Conservation (phyloP, 1,284 basidiomycete species). For the Tremellales sp. region DNA sequence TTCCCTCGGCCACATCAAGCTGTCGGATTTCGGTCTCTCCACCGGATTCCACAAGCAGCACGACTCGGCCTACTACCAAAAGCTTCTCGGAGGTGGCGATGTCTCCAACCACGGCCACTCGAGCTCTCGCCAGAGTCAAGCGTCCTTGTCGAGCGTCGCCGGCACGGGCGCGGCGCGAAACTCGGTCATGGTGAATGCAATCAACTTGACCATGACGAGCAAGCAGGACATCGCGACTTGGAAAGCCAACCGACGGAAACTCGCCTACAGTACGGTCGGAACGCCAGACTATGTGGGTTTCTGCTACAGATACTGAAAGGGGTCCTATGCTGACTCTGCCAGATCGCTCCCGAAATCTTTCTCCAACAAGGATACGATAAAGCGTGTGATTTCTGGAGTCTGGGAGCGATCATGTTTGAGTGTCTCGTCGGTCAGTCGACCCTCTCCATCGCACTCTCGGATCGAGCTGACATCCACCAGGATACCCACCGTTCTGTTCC, state of each 20-base stretch:
- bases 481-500: conserved; percentile 96
- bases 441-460: not conserved
- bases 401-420: conserved; percentile 98
- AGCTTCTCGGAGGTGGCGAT: conserved; percentile 65
- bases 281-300: conserved; percentile 80
- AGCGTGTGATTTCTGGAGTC: conserved; percentile 98
- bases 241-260: conserved; percentile 96
- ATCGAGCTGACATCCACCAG: conserved; percentile 17
- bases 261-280: conserved; percentile 97
- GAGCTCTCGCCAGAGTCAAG: not conserved
- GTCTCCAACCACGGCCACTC: conserved; percentile 28
- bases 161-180: conserved; percentile 58
- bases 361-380: conserved; percentile 95
- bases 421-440: conserved; percentile 69
- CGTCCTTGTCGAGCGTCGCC: not conserved
- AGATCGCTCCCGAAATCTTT: conserved; percentile 97
- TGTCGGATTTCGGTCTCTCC: conserved; percentile 93
- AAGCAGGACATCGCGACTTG: conserved; percentile 94
- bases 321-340: conserved; percentile 1
- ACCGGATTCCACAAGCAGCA: conserved; percentile 95
- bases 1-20: conserved; percentile 84
- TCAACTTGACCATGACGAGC: conserved; percentile 89
- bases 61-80: conserved; percentile 91
- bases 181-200: conserved; percentile 91
- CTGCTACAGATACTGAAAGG: not conserved